Percentiles rank a stretch among this genome's conserved stretches.
Evolutionary conservation across 805 yeast species (phyloP).

Genomic region (Kazachstania africana): DNA sequence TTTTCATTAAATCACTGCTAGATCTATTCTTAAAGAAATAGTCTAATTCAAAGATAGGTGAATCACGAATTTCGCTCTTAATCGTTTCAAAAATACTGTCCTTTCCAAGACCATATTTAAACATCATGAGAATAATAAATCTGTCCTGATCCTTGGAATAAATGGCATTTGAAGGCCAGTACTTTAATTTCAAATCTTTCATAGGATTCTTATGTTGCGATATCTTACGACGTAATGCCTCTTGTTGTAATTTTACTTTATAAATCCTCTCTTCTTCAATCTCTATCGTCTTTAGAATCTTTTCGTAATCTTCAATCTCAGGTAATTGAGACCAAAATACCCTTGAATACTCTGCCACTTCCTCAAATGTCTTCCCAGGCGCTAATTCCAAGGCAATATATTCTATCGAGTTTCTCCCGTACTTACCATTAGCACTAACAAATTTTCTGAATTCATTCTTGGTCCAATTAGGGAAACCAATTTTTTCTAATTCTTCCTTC

Average conservation of each 20-base stretch:
- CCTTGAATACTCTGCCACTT: constrained; percentile 63
- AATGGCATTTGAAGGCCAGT: constrained; percentile 67
- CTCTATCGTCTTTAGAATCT: constrained; percentile 69
- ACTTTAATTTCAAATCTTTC: constrained; percentile 59
- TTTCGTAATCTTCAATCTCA: constrained; percentile 82
- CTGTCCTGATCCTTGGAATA: constrained; percentile 85
- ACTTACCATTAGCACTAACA: constrained; percentile 58
- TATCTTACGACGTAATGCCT: constrained; percentile 65
- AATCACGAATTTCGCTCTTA: constrained; percentile 58
- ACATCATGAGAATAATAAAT: constrained; percentile 68
- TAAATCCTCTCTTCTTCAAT: constrained; percentile 77
- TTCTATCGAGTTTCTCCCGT: constrained; percentile 65
- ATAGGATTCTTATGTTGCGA: constrained; percentile 63
- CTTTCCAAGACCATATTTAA: constrained; percentile 69
- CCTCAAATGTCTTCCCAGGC: constrained; percentile 70
- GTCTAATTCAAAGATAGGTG: constrained; percentile 76
- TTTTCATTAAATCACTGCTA: constrained; percentile 63
- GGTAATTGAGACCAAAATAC: constrained; percentile 72
- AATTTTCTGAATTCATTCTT: constrained; percentile 81
- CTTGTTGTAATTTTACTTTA: constrained; percentile 58
- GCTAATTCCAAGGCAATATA: constrained; percentile 64
- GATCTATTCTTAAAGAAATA: constrained; percentile 77
- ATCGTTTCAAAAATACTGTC: constrained; percentile 71
- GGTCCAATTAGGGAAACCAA: constrained; percentile 77
- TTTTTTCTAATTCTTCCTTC: constrained; percentile 43